Evolutionary conservation across 345 rosid genomes (phyloP), one percentile per base, ranked within the genome.

Genomic region (Brassica cretica): DNA sequence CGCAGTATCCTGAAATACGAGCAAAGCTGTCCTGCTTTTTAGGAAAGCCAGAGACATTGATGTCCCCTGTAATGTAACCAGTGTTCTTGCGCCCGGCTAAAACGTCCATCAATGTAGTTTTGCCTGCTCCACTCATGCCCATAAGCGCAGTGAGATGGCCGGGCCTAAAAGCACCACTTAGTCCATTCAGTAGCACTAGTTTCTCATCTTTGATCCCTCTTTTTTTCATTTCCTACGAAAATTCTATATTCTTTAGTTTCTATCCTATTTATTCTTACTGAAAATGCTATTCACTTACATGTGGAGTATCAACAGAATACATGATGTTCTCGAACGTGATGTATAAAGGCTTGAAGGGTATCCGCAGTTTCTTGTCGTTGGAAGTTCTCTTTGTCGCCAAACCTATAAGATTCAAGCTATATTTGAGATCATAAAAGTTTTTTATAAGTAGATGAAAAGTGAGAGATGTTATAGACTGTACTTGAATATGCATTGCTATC

Each of bases 281-380:
- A 51, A 44, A 21, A 75, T 69, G 44, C 19, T 6, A 35, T 65
- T 21, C 24, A 49, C 73, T 27, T 49, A 80, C 88, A 73, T 78
- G 55, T 6, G 88, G 81, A 75, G 76, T 75, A 16, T 86, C 81
- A 11, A 84, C 84, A 0, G 85, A 82, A 76, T 82, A 86, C 55
- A 56, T 78, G 56, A 84, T 78, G 41, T 86, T 78, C 55, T 86
- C 80, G 37, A 86, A 86, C 9, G 87, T 80, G 27, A 86, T 29
- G 37, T 72, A 66, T 5, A 82, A 64, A n/a, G 85, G 83, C 32
- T 76, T 75, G 58, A 84, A 84, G 6, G 82, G 81, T 63, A 84
- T 85, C 58, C 64, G 78, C 64, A 39, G 11, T 53, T 75, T 72
- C 15, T 33, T 66, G n/a, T 72, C 81, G 2, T 30, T 9, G 53